phyloP scores from a whole-genome alignment of 805 yeast species.

The Sugiyamaella valdiviana region DNA sequence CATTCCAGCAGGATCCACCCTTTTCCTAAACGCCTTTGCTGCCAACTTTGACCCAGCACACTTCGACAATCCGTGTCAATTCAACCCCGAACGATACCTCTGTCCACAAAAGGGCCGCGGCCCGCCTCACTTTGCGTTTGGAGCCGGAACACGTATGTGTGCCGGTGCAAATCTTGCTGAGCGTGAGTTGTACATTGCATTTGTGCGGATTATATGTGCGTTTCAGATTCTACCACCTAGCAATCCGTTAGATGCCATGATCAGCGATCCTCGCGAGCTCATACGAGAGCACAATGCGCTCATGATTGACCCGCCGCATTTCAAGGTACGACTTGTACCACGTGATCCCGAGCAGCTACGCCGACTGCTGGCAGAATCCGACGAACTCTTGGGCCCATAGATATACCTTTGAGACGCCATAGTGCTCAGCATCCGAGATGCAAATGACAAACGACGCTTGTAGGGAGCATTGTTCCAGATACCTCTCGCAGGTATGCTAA shows the following conservation, averaged over 20 bases:
- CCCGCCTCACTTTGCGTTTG: constrained; percentile 46
- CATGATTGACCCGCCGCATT: constrained; percentile 54
- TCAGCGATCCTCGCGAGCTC: constrained; percentile 44
- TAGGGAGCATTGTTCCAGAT: too few relatives aligned
- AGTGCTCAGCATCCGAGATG: too few relatives aligned
- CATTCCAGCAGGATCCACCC: constrained; percentile 52
- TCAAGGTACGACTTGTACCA: constrained; percentile 31
- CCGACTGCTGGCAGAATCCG: background rate
- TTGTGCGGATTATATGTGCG: constrained; percentile 46
- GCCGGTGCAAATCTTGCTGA: constrained; percentile 60
- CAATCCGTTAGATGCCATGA: constrained; percentile 33
- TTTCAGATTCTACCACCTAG: constrained; percentile 48
- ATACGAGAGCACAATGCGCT: constrained; percentile 52
- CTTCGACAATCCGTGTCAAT: constrained; percentile 24
- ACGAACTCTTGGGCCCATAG: background rate
- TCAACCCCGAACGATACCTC: constrained; percentile 30
- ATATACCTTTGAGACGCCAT: too few relatives aligned
- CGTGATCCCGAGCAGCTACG: constrained; percentile 23
- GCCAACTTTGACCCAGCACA: constrained; percentile 55
- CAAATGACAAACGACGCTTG: too few relatives aligned
- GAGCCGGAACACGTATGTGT: constrained; percentile 69
- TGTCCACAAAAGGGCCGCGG: constrained; percentile 11
- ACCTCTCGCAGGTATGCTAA: too few relatives aligned
- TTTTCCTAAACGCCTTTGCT: constrained; percentile 63
- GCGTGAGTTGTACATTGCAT: constrained; percentile 55